These are phyloP conservation scores for Phaeotremella skinneri DNA, from an alignment of 768 basidiomycete genomes.

Conservation along the genomic window DNA sequence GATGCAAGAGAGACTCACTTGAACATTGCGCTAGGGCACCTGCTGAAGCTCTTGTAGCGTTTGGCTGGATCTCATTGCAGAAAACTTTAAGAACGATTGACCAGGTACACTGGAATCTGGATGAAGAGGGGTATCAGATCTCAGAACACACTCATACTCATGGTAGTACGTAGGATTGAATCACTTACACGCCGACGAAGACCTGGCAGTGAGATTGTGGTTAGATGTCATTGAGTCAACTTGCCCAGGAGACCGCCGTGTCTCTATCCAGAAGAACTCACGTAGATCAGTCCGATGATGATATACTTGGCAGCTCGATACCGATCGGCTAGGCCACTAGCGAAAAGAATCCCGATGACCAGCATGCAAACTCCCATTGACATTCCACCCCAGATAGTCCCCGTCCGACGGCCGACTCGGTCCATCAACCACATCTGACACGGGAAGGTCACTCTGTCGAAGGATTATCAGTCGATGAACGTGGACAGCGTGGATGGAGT, in stretches of 20 bases:
- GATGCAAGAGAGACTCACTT: background rate
- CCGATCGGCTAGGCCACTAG: background rate
- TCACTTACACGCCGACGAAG: background rate
- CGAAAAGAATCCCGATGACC: background rate
- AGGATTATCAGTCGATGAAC: background rate
- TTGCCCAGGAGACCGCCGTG: no score
- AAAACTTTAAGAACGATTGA: slow-evolving; percentile 6
- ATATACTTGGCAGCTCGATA: slow-evolving; percentile 3
- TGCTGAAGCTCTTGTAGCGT: slow-evolving; percentile 3
- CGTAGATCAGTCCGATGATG: slow-evolving; percentile 8
- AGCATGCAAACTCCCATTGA: slow-evolving; percentile 6
- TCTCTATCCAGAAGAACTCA: background rate
- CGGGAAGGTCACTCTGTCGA: slow-evolving; percentile 3
- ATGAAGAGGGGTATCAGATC: background rate
- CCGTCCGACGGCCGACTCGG: background rate
- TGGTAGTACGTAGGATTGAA: background rate
- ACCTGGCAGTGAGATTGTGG: background rate
- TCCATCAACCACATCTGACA: slow-evolving; percentile 7
- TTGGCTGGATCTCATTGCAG: slow-evolving; percentile 5
- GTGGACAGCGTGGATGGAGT: background rate
- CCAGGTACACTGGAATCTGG: slow-evolving; percentile 2
- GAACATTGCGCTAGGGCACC: slow-evolving; percentile 5
- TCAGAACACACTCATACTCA: background rate
- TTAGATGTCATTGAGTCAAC: background rate
- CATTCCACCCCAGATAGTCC: slow-evolving; percentile 6